Evolutionary conservation across 768 basidiomycete species (phyloP).

Genomic region (Calocera viscosa): DNA sequence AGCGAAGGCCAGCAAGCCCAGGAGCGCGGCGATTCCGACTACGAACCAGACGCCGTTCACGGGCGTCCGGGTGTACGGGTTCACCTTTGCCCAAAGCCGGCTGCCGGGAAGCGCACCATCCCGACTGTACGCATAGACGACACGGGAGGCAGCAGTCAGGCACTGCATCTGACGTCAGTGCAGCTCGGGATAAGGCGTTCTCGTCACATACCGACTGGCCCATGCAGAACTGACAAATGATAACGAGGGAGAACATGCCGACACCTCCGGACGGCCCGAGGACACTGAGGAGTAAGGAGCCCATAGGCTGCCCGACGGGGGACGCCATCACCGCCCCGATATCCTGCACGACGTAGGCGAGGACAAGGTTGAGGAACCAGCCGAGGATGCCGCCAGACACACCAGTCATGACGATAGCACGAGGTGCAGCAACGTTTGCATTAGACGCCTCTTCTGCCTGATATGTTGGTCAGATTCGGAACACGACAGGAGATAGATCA

Average conservation of each 20-base stretch:
- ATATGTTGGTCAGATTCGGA: neutral
- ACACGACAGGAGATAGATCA: neutral
- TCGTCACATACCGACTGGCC: neutral
- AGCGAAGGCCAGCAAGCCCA: slow-evolving; percentile 12
- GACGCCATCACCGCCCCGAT: slow-evolving; percentile 1
- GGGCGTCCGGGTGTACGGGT: slow-evolving; percentile 15
- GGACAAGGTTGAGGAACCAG: neutral
- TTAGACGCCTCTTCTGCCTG: slow-evolving; percentile 13
- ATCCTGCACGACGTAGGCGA: neutral
- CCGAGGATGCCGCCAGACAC: slow-evolving; percentile 11
- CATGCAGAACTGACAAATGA: slow-evolving; percentile 6
- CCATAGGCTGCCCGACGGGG: slow-evolving; percentile 11
- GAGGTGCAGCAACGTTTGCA: slow-evolving; percentile 14
- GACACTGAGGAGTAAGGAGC: slow-evolving; percentile 4
- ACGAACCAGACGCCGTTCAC: slow-evolving; percentile 13
- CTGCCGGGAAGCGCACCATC: slow-evolving; percentile 10
- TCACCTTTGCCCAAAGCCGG: neutral
- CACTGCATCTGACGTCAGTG: neutral
- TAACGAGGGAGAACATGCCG: neutral
- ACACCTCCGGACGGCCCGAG: neutral
- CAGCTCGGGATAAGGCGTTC: neutral
- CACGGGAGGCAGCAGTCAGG: slow-evolving; percentile 16
- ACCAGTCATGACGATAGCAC: slow-evolving; percentile 13
- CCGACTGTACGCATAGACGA: slow-evolving; percentile 15
- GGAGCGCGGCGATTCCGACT: slow-evolving; percentile 8